These are phyloP conservation scores for Periglandula ipomoeae DNA, from an alignment of 2,329 filamentous ascomycete species.

Conservation along the genomic window DNA sequence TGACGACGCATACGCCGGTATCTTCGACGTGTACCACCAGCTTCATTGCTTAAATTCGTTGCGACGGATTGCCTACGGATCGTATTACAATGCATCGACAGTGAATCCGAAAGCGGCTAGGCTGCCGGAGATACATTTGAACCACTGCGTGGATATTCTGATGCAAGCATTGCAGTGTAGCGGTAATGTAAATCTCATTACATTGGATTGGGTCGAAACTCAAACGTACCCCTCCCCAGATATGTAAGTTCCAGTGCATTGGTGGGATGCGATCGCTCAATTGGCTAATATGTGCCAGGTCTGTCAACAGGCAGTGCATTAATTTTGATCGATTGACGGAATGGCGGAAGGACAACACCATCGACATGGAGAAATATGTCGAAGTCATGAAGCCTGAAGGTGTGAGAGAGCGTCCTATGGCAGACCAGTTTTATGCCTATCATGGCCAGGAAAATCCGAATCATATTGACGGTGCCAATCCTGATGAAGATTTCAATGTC, in stretches of 20 bases:
- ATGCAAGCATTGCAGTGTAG: slow-evolving; percentile 24
- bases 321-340: too few species aligned
- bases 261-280: too few species aligned
- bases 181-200: slow-evolving; percentile 25
- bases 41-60: slow-evolving; percentile 24
- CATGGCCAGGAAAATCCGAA: neutral
- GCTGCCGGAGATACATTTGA: slow-evolving; percentile 19
- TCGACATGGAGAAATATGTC: too few species aligned
- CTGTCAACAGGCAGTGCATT: too few species aligned
- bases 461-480: neutral
- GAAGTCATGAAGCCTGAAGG: too few species aligned
- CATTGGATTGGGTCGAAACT: slow-evolving; percentile 22
- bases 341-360: too few species aligned
- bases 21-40: slow-evolving; percentile 17
- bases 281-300: too few species aligned
- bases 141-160: slow-evolving; percentile 26
- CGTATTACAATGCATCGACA: slow-evolving; percentile 15
- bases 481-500: neutral
- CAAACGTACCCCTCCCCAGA: slow-evolving; percentile 4
- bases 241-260: neutral
- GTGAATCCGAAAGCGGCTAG: slow-evolving; percentile 8
- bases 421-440: neutral
- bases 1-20: slow-evolving; percentile 21
- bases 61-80: slow-evolving; percentile 17
- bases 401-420: neutral